phyloP scores from a whole-genome alignment of 2,329 filamentous ascomycete genomes.

The Fusarium sp. region DNA sequence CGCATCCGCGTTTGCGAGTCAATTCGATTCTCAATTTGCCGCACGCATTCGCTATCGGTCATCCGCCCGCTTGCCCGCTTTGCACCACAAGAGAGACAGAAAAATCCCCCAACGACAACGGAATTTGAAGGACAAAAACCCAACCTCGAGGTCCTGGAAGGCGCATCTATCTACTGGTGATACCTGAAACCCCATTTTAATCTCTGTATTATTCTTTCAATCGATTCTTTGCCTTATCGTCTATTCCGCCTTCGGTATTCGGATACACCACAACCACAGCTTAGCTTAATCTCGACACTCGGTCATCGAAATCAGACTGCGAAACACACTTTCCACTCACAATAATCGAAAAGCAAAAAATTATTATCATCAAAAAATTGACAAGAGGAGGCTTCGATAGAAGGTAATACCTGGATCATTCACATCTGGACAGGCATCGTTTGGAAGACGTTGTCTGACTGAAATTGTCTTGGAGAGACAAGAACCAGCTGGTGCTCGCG shows the following conservation, averaged over 20 bases:
- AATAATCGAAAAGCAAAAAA: constrained; percentile 43
- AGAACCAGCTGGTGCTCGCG: constrained; percentile 41
- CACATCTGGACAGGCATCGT: constrained; percentile 38
- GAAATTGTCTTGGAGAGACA: constrained; percentile 37
- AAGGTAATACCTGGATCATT: constrained; percentile 31
- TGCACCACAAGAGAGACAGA: constrained; percentile 23
- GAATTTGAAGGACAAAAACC: constrained; percentile 39
- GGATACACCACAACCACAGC: constrained; percentile 30
- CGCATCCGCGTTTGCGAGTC: constrained; percentile 40
- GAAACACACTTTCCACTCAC: constrained; percentile 38
- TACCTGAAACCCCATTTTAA: constrained; percentile 43
- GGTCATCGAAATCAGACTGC: constrained; percentile 39
- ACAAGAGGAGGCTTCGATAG: constrained; percentile 29
- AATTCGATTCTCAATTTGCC: constrained; percentile 31
- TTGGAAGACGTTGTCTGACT: constrained; percentile 34
- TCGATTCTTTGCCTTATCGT: constrained; percentile 45
- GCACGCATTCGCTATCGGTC: constrained; percentile 20
- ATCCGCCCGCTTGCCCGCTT: constrained; percentile 18
- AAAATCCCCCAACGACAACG: constrained; percentile 32
- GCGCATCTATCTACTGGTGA: constrained; percentile 47
- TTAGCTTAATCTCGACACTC: constrained; percentile 41
- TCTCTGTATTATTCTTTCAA: constrained; percentile 45
- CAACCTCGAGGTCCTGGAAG: constrained; percentile 41
- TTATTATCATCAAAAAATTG: constrained; percentile 38
- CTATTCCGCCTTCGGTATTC: constrained; percentile 28